These are phyloP conservation scores for Trichophyton verrucosum DNA, from an alignment of 2,329 filamentous ascomycete species.

Conservation along the genomic window DNA sequence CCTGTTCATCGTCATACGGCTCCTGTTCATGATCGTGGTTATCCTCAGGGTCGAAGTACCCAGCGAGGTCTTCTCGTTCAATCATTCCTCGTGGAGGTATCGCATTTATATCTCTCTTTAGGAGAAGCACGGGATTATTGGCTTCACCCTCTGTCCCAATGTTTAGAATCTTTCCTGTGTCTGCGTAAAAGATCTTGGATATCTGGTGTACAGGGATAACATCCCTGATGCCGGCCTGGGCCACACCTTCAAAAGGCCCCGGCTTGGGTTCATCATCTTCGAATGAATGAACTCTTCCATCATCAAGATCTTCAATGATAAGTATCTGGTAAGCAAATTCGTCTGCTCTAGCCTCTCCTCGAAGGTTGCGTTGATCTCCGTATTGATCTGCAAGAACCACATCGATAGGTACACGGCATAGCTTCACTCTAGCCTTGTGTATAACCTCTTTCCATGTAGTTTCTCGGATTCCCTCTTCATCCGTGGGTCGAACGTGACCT, in stretches of 20 bases:
- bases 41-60: constrained; percentile 19
- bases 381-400: constrained; percentile 25
- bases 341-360: constrained; percentile 35
- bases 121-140: constrained; percentile 59
- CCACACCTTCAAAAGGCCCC: constrained; percentile 48
- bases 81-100: constrained; percentile 49
- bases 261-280: constrained; percentile 48
- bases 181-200: constrained; percentile 86
- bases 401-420: constrained; percentile 57
- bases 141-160: constrained; percentile 57
- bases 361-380: constrained; percentile 16
- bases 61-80: constrained; percentile 32
- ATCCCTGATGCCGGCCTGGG: constrained; percentile 52
- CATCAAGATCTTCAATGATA: constrained; percentile 69
- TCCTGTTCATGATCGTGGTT: constrained; percentile 23
- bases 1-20: constrained; percentile 30
- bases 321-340: constrained; percentile 73
- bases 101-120: constrained; percentile 59
- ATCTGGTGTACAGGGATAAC: constrained; percentile 60
- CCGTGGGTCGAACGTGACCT: constrained; percentile 53
- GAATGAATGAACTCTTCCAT: constrained; percentile 54
- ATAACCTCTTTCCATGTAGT: constrained; percentile 92
- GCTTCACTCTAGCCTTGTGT: constrained; percentile 76
- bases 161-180: constrained; percentile 79
- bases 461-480: constrained; percentile 47